Conservation (phyloP, 2,329 filamentous ascomycete species). For the Pseudocercospora fijiensis region DNA sequence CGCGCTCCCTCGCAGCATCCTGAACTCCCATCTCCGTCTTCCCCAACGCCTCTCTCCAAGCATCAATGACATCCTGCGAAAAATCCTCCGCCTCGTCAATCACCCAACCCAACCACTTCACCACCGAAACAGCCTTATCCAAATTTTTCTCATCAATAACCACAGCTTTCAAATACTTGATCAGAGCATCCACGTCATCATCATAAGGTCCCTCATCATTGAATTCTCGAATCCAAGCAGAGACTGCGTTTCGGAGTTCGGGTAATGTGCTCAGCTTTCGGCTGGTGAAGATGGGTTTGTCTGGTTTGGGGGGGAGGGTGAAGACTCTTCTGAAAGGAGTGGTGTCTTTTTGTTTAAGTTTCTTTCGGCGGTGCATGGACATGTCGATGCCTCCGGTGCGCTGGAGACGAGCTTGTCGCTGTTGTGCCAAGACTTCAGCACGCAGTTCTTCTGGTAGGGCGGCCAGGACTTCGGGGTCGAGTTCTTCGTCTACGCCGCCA, state of each 20-base stretch:
- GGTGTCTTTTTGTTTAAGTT: constrained; percentile 25
- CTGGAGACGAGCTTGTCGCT: constrained; percentile 61
- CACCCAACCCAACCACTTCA: constrained; percentile 61
- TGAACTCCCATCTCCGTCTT: constrained; percentile 46
- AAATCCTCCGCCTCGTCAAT: constrained; percentile 33
- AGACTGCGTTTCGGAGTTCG: constrained; percentile 72
- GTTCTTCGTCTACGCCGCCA: constrained; percentile 47
- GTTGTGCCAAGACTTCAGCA: constrained; percentile 73
- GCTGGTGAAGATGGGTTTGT: constrained; percentile 62
- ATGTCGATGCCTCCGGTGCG: constrained; percentile 45
- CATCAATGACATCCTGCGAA: constrained; percentile 17
- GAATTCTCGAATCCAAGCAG: constrained; percentile 74
- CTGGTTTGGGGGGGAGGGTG: constrained; percentile 51
- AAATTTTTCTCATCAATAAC: constrained; percentile 74
- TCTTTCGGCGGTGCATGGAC: constrained; percentile 34
- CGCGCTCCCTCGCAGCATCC: constrained; percentile 45
- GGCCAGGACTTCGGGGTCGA: constrained; percentile 73
- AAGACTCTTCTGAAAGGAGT: constrained; percentile 43
- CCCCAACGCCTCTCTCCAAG: constrained; percentile 42
- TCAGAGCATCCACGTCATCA: constrained; percentile 74
- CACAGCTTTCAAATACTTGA: constrained; percentile 69
- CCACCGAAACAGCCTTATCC: constrained; percentile 68
- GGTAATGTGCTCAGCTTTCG: constrained; percentile 54
- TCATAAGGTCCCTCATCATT: constrained; percentile 70
- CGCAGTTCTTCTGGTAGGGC: constrained; percentile 81